Percentiles rank a stretch among this genome's conserved stretches.
Conservation (phyloP, 1,284 basidiomycete species). For the Rhodotorula sp. region DNA sequence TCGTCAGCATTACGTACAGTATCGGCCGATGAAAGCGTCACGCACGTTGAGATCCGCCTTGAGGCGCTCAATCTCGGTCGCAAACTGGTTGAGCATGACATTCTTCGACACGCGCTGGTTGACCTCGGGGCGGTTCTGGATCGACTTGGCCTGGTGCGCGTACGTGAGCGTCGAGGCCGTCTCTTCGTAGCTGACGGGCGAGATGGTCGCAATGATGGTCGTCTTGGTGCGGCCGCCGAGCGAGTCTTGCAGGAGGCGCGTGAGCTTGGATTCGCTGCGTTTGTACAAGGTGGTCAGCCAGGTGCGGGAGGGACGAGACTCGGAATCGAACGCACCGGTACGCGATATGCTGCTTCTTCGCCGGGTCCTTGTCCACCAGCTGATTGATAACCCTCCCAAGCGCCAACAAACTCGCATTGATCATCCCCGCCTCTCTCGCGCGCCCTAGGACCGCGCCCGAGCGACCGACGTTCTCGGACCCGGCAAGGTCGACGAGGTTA, state of each 20-base stretch:
- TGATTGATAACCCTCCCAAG: slow-evolving; percentile 96
- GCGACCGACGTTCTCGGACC: slow-evolving; percentile 95
- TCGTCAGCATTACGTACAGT: background rate
- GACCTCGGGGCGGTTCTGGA: slow-evolving; percentile 91
- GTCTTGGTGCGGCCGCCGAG: slow-evolving; percentile 98
- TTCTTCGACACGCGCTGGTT: slow-evolving; percentile 93
- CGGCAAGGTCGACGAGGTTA: slow-evolving; percentile 95
- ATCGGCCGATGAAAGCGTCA: background rate
- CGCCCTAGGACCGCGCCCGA: slow-evolving; percentile 94
- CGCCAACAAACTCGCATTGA: slow-evolving; percentile 95
- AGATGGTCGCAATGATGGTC: slow-evolving; percentile 94
- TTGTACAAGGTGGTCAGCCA: background rate
- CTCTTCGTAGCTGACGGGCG: slow-evolving; percentile 94
- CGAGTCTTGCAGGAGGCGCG: slow-evolving; percentile 95
- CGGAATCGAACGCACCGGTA: slow-evolving; percentile 67
- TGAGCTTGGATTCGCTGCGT: slow-evolving; percentile 70
- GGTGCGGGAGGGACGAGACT: background rate
- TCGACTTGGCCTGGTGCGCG: slow-evolving; percentile 91
- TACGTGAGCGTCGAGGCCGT: slow-evolving; percentile 98
- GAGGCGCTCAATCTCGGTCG: slow-evolving; percentile 90
- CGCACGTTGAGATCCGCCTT: slow-evolving; percentile 74
- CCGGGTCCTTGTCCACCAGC: slow-evolving; percentile 70
- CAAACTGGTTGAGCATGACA: slow-evolving; percentile 88
- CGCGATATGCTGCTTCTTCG: slow-evolving; percentile 63
- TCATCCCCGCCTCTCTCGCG: slow-evolving; percentile 96